These are phyloP conservation scores for Ilex asprella DNA, from an alignment of 257 asterid species.

Conservation along the genomic window DNA sequence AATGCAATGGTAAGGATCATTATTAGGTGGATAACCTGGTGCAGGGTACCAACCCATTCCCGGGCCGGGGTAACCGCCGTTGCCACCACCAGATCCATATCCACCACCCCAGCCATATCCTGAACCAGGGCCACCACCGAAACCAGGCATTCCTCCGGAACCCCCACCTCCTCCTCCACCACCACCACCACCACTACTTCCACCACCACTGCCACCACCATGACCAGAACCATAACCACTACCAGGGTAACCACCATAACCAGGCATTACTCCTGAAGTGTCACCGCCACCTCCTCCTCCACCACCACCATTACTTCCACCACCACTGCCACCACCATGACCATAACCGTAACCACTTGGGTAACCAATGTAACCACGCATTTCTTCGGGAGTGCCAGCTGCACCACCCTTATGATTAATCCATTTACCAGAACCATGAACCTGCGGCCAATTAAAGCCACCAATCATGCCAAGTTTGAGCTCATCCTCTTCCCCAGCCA, in stretches of 20 bases:
- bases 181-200: background rate
- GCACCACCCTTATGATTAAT: slow-evolving; percentile 1
- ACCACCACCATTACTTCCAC: background rate
- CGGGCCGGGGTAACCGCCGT: background rate
- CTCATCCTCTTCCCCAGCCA: background rate
- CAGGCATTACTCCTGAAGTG: background rate
- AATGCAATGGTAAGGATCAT: slow-evolving; percentile 10
- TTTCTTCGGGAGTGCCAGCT: background rate
- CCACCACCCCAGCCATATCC: slow-evolving; percentile 2
- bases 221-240: background rate
- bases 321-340: background rate
- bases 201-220: slow-evolving; percentile 2
- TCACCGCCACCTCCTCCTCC: slow-evolving; percentile 6
- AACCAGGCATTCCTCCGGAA: background rate
- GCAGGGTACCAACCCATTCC: background rate
- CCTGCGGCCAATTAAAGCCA: background rate
- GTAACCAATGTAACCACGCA: background rate
- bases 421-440: background rate
- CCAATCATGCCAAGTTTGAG: background rate
- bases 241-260: background rate
- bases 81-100: background rate
- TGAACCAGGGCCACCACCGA: background rate
- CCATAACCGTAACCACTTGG: background rate
- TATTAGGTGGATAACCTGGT: background rate
- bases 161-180: background rate